Evolutionary conservation across 148 eudicot genomes (phyloP), one percentile per base, ranked within the genome.

Genomic region (Vaccinium myrtillus): DNA sequence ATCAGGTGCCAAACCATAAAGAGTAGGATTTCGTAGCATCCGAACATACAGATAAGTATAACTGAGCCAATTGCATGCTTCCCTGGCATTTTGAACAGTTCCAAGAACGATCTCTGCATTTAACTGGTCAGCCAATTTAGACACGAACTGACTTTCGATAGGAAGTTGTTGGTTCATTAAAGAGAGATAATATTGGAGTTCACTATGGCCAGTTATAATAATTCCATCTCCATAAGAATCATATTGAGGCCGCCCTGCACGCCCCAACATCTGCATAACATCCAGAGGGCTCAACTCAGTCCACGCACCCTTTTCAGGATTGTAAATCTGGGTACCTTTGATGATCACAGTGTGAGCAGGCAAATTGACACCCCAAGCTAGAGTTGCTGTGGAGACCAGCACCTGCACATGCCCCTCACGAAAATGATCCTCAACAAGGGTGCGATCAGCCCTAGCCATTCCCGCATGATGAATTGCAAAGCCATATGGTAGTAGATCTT

Each of bases 41-140:
- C 98, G 94, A 82, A 94, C 89, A 86, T 88, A 93, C 39, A 96
- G 87, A 80, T 96, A 96, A 6, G 99, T 96, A 84, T 96, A 96
- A 65, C 86, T 82, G 80, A 96, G 91, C 99, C 99, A 96, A 82
- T 88, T 87, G 87, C 91, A 89, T 32, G 99, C 99, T 87, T 96
- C 99, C 84, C 85, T 91, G 49, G 99, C 98, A 94, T 96, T 96
- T 82, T 94, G 97, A 61, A 94, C 95, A 21, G 98, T 96, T 21
- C 99, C 99, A 61, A 96, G 94, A 83, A 96, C 98, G 81, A 96
- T 91, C 87, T 96, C 99, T n/a, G 99, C 97, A 93, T 96, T 94
- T 88, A 96, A 84, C 89, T 96, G 99, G 89, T 92, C 94, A 75
- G 94, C 93, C 87, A 92, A 84, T 81, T 88, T 91, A 16, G 94